These are phyloP conservation scores for Cupressus sempervirens DNA, from an alignment of 75 land plant genomes.

Conservation along the genomic window DNA sequence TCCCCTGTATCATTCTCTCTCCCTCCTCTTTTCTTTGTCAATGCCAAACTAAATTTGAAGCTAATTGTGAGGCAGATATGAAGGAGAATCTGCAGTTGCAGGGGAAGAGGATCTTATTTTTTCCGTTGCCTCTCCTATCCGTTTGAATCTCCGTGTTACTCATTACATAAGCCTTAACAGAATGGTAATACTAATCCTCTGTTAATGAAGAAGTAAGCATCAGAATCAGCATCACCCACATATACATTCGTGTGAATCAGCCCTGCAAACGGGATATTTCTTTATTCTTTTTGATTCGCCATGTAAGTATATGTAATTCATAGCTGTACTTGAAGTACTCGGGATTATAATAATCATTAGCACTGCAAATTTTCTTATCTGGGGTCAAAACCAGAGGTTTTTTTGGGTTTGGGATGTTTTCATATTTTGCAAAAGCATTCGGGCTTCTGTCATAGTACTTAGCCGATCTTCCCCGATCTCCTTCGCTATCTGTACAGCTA, in stretches of 20 bases:
- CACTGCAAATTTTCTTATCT: constrained; percentile 6
- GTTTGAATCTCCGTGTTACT: not conserved
- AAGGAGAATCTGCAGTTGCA: not conserved
- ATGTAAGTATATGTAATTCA: not conserved
- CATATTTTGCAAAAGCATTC: not conserved
- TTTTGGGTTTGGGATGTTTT: constrained; percentile 5
- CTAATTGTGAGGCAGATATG: not conserved
- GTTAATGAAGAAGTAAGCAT: not conserved
- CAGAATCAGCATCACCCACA: too few species aligned
- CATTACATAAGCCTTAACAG: not conserved
- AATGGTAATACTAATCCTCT: too few species aligned
- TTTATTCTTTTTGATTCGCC: not conserved
- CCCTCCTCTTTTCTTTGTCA: not conserved
- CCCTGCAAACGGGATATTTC: too few species aligned
- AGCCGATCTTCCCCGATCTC: not conserved
- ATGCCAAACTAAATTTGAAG: not conserved
- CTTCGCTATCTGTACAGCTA: constrained; percentile 3
- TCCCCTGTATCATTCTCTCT: too few species aligned
- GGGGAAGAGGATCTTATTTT: not conserved
- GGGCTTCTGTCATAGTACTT: not conserved
- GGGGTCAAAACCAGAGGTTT: constrained; percentile 1
- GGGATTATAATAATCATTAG: not conserved
- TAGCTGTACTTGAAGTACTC: constrained; percentile 1
- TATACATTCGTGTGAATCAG: too few species aligned
- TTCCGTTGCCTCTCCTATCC: not conserved